A percentile compares a stretch with the other conserved stretches of the same genome.
These are phyloP conservation scores for Falciphora oryzae DNA, from an alignment of 2,329 filamentous ascomycete genomes.

Conservation along the genomic window DNA sequence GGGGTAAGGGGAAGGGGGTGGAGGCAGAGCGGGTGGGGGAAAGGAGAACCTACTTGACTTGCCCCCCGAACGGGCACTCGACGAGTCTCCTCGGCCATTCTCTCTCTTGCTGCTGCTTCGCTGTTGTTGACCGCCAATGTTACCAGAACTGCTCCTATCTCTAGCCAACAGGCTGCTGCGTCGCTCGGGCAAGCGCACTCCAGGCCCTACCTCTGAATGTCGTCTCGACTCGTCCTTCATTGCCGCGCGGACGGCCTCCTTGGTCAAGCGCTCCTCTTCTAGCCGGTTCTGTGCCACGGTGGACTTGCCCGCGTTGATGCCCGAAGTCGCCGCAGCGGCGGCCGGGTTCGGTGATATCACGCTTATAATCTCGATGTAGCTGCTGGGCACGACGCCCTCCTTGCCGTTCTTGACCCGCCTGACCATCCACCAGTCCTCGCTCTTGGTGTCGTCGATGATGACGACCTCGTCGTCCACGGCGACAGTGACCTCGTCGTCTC, in stretches of 20 bases:
- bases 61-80: conserved; percentile 39
- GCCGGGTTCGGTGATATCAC: conserved; percentile 48
- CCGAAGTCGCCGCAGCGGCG: conserved; percentile 40
- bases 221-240: conserved; percentile 53
- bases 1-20: not conserved
- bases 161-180: conserved; percentile 69
- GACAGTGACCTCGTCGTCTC: conserved; percentile 93
- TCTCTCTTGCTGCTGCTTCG: conserved; percentile 56
- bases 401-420: conserved; percentile 84
- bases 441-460: conserved; percentile 82
- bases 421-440: conserved; percentile 98
- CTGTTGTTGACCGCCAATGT: conserved; percentile 56
- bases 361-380: conserved; percentile 86
- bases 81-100: conserved; percentile 53
- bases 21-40: not conserved
- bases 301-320: conserved; percentile 50
- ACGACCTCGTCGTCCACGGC: conserved; percentile 85
- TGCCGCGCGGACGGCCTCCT: conserved; percentile 64
- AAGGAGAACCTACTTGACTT: conserved; percentile 47
- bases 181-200: conserved; percentile 69
- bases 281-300: conserved; percentile 69
- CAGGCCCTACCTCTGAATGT: conserved; percentile 68
- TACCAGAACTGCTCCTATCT: conserved; percentile 55
- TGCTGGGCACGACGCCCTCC: conserved; percentile 93
- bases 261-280: conserved; percentile 80